Base-by-base conservation (phyloP, 192 early-diverging fungal genomes). In the Dispira simplex region DNA sequence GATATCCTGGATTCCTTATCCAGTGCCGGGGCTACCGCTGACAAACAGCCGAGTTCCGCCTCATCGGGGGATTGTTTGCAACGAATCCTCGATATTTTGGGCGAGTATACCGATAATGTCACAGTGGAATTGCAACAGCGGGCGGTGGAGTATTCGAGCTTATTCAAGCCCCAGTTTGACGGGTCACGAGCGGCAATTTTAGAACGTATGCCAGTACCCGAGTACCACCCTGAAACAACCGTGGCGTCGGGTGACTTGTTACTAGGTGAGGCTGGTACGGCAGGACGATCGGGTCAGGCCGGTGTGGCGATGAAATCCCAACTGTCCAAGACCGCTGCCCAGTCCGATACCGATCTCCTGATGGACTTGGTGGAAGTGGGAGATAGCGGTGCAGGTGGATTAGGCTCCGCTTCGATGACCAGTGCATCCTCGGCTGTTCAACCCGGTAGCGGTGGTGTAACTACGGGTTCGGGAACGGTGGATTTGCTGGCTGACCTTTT, bases 71-170 rank as follows among this genome's bases (percentile, higher is more conserved):
- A 43, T n/a, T 56, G 57, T 62, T n/a, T 46, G 69, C 64, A 70
- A 56, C 56, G 68, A 62, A 83, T 92, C 57, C 82, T 80, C 62
- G 64, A 70, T 11, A 63, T 89, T 16, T 69, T 97, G 51, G 68
- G 70, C 14, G 68, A 77, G 58, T 84, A 87, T 65, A 76, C 73
- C 44, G 78, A 76, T 10, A 86, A 89, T 58, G 83, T 88, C 62
- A 86, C 94, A 66, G 82, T 91, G 0, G 97, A 99, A 73, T 84
- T 93, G 55, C 97, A 99, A 70, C 85, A 92, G 69, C 88, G 97
- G 46, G 91, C 94, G 8, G 88, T 92, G 10, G 97, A 99, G 75
- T 97, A 85, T 68, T 78, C 73, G 13, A 83, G 87, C 57, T 74
- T 97, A 16, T 85, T 92, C 62, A 46, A 69, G 51, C 64, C 77